A percentile compares a stretch with the other conserved stretches of the same genome.
Evolutionary conservation across 148 eudicot genomes (phyloP).

Genomic region (Fagopyrum homotropicum): DNA sequence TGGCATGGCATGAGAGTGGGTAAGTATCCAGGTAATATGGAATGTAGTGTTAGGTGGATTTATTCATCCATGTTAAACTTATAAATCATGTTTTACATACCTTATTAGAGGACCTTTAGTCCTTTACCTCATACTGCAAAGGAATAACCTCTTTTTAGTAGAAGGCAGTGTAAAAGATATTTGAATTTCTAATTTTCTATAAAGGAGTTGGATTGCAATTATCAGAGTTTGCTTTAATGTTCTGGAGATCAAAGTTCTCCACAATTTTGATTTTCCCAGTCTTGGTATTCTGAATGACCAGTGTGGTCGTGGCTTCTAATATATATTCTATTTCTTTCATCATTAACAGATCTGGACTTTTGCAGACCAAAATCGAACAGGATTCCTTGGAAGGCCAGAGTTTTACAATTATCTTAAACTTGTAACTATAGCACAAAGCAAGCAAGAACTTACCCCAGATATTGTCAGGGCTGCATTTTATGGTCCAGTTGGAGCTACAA

Average conservation of each 20-base stretch:
- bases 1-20: background rate
- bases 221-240: background rate
- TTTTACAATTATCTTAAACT: conserved; percentile 92
- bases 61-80: background rate
- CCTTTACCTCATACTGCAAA: background rate
- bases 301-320: background rate
- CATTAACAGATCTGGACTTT: conserved; percentile 69
- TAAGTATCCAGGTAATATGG: background rate
- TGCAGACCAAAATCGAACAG: conserved; percentile 72
- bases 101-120: too few relatives aligned
- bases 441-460: conserved; percentile 72
- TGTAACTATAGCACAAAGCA: conserved; percentile 92
- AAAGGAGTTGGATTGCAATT: background rate
- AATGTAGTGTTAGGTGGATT: background rate
- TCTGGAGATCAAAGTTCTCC: background rate
- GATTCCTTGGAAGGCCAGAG: conserved; percentile 79
- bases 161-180: background rate
- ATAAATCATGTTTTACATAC: too few relatives aligned
- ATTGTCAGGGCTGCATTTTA: conserved; percentile 78
- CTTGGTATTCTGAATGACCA: background rate
- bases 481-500: conserved; percentile 81
- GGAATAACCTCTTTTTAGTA: background rate
- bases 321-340: background rate
- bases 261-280: background rate
- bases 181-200: background rate